phyloP scores from a whole-genome alignment of 495 filamentous ascomycete genomes.

The Schizothecium vesticola region DNA sequence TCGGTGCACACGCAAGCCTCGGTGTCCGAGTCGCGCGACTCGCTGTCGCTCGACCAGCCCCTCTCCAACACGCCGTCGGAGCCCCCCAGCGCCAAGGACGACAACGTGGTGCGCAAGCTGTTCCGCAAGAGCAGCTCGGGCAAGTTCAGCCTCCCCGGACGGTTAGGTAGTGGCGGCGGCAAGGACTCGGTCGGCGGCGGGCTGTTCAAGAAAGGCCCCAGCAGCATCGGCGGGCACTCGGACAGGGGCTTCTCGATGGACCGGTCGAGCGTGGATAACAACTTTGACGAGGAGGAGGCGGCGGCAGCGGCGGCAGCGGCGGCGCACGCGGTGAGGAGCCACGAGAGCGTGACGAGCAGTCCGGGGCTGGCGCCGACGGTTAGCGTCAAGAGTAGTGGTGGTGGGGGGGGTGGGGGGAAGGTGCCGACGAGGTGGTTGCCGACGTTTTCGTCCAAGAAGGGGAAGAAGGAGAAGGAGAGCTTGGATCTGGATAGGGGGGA shows the following conservation, averaged over 20 bases:
- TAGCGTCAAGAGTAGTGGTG: conserved; percentile 16
- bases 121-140: conserved; percentile 74
- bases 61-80: conserved; percentile 64
- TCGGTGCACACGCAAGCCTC: conserved; percentile 57
- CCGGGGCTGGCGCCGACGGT: conserved; percentile 33
- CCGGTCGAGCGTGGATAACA: conserved; percentile 47
- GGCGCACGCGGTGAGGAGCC: conserved; percentile 33
- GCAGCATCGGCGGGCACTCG: conserved; percentile 38
- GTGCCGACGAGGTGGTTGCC: conserved; percentile 39
- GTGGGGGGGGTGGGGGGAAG: conserved; percentile 23
- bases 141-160: conserved; percentile 69
- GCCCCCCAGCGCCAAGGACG: conserved; percentile 45
- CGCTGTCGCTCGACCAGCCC: conserved; percentile 57
- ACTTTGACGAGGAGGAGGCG: conserved; percentile 40
- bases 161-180: conserved; percentile 42
- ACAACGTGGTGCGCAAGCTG: conserved; percentile 61
- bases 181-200: conserved; percentile 44
- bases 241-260: conserved; percentile 39
- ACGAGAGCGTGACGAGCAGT: conserved; percentile 40
- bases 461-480: conserved; percentile 46
- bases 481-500: conserved; percentile 40
- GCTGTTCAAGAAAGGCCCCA: conserved; percentile 57
- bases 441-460: conserved; percentile 42
- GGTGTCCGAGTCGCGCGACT: conserved; percentile 66
- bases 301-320: conserved; percentile 19